phyloP scores from a whole-genome alignment of 495 filamentous ascomycete species.

The Aspergillus sclerotioniger region DNA sequence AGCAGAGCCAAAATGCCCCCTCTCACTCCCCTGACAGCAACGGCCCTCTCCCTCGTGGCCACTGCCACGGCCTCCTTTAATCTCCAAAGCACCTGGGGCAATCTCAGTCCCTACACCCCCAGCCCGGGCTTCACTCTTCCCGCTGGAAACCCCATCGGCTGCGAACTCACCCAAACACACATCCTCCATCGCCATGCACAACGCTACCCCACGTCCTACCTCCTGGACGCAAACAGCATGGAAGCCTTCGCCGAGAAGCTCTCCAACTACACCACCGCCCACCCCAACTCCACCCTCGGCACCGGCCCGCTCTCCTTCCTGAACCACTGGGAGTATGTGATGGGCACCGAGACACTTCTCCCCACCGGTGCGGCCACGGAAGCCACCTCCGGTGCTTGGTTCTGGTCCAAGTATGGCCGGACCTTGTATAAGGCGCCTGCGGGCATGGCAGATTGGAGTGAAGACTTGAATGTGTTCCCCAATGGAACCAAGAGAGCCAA shows the following conservation, averaged over 20 bases:
- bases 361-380: slow-evolving; percentile 50
- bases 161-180: slow-evolving; percentile 53
- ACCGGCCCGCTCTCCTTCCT: slow-evolving; percentile 49
- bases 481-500: slow-evolving; percentile 47
- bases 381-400: slow-evolving; percentile 45
- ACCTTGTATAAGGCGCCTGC: slow-evolving; percentile 44
- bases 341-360: slow-evolving; percentile 43
- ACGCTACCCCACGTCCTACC: slow-evolving; percentile 42
- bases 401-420: slow-evolving; percentile 56
- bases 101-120: slow-evolving; percentile 48
- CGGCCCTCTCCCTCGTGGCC: neutral
- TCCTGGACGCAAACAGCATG: slow-evolving; percentile 45
- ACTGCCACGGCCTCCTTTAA: slow-evolving; percentile 22
- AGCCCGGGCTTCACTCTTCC: slow-evolving; percentile 39
- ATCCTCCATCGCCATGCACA: slow-evolving; percentile 53
- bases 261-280: slow-evolving; percentile 39
- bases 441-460: slow-evolving; percentile 42
- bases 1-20: neutral
- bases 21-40: neutral
- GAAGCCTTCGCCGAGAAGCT: slow-evolving; percentile 46
- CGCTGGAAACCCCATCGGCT: slow-evolving; percentile 49
- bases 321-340: slow-evolving; percentile 49
- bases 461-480: slow-evolving; percentile 37
- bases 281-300: slow-evolving; percentile 31
- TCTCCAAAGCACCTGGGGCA: slow-evolving; percentile 35